Conservation (phyloP, 306 rosid species). For the Cercis canadensis region DNA sequence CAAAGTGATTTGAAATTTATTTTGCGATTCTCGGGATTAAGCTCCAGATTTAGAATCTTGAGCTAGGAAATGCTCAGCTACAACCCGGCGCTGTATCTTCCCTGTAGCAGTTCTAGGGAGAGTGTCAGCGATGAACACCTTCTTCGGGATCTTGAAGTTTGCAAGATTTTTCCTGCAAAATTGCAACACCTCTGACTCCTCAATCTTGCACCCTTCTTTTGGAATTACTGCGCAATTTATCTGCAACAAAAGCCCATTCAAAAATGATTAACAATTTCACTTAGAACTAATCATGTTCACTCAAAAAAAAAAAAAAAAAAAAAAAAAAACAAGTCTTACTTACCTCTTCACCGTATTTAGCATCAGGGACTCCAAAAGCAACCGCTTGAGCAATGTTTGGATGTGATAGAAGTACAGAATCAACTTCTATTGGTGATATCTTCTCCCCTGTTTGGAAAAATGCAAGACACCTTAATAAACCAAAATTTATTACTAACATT, state of each 20-base stretch:
- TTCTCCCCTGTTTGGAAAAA: slow-evolving; percentile 50
- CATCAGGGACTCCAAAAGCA: slow-evolving; percentile 65
- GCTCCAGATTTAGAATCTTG: slow-evolving; percentile 7
- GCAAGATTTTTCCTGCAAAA: slow-evolving; percentile 61
- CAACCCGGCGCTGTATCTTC: slow-evolving; percentile 60
- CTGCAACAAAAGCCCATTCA: slow-evolving; percentile 37
- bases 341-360: slow-evolving; percentile 74
- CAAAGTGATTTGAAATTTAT: no score
- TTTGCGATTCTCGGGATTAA: no score
- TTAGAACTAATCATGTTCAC: no score
- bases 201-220: slow-evolving; percentile 39
- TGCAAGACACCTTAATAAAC: no score
- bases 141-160: slow-evolving; percentile 58
- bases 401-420: slow-evolving; percentile 56
- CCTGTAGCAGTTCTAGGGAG: slow-evolving; percentile 60
- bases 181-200: slow-evolving; percentile 44
- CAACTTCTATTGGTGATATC: slow-evolving; percentile 68
- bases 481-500: no score
- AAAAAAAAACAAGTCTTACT: not conserved
- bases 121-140: slow-evolving; percentile 50
- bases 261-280: no score
- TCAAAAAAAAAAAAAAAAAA: no score
- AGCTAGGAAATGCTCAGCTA: slow-evolving; percentile 60
- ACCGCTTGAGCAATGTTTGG: slow-evolving; percentile 57
- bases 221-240: slow-evolving; percentile 59